A percentile compares a stretch with the other conserved stretches of the same genome.
phyloP scores from a whole-genome alignment of 129 eudicot genomes.

The Glebionis coronaria region DNA sequence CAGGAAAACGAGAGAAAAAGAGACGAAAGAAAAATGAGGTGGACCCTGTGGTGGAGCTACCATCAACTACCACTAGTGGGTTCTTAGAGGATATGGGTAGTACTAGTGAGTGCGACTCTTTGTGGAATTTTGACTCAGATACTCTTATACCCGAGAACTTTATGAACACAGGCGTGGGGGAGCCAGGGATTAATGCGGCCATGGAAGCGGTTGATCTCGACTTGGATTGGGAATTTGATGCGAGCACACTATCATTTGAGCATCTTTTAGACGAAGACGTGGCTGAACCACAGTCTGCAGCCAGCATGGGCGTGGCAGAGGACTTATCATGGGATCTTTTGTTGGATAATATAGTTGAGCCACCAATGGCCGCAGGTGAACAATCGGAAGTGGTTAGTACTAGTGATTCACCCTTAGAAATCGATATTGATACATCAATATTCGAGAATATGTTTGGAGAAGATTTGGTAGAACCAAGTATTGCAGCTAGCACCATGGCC shows the following conservation, averaged over 20 bases:
- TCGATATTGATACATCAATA: slow-evolving; percentile 14
- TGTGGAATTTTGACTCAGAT: slow-evolving; percentile 6
- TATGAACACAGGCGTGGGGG: too few species aligned
- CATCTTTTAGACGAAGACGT: slow-evolving; percentile 17
- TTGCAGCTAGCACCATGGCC: slow-evolving; percentile 2
- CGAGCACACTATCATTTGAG: slow-evolving; percentile 10
- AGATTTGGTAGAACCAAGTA: slow-evolving; percentile 2
- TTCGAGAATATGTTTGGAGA: slow-evolving; percentile 23
- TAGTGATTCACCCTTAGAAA: slow-evolving; percentile 19
- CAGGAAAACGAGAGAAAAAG: slow-evolving; percentile 3
- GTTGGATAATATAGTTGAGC: slow-evolving; percentile 15
- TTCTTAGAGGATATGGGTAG: slow-evolving; percentile 14
- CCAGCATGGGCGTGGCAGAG: slow-evolving; percentile 8
- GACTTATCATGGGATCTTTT: slow-evolving; percentile 22
- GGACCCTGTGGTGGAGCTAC: neutral
- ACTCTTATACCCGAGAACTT: slow-evolving; percentile 2
- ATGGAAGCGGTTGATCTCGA: slow-evolving; percentile 11
- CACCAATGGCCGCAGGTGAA: slow-evolving; percentile 3
- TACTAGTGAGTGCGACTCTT: slow-evolving; percentile 27
- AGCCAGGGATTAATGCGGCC: too few species aligned
- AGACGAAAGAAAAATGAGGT: slow-evolving; percentile 16
- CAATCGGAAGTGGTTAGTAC: neutral
- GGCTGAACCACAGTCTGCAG: neutral
- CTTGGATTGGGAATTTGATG: slow-evolving; percentile 19
- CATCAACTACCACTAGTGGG: neutral